Evolutionary conservation across 306 rosid species (phyloP).

Genomic region (Cyclanthera cordifolia): DNA sequence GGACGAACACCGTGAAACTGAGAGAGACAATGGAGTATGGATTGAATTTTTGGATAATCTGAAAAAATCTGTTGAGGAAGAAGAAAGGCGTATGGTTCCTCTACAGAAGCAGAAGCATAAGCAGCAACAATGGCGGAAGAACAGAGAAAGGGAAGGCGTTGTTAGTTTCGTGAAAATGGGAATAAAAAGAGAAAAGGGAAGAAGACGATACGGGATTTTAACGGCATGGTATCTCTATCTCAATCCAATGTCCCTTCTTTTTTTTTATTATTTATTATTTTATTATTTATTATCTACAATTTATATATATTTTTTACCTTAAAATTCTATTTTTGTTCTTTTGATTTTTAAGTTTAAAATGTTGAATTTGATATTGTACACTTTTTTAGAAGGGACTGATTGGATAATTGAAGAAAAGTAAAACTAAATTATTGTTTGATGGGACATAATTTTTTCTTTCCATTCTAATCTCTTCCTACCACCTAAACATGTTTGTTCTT

Average conservation of each 20-base stretch:
- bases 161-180: neutral
- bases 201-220: conserved; percentile 30
- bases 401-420: too few species aligned
- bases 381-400: too few species aligned
- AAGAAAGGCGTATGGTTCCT: conserved; percentile 3
- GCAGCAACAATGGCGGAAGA: neutral
- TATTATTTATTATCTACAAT: neutral
- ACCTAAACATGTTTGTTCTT: too few species aligned
- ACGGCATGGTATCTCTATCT: conserved; percentile 14
- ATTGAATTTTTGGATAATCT: neutral
- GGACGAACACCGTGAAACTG: neutral
- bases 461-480: too few species aligned
- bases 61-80: neutral
- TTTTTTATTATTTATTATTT: neutral
- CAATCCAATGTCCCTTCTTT: neutral
- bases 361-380: too few species aligned
- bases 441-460: too few species aligned
- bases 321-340: neutral
- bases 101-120: neutral
- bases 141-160: conserved; percentile 6
- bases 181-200: conserved; percentile 23
- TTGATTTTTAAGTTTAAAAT: neutral
- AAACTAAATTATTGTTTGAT: too few species aligned
- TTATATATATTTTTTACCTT: neutral
- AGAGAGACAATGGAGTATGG: neutral